phyloP scores from a whole-genome alignment of 805 yeast genomes.

The Kuraishia ogatae region DNA sequence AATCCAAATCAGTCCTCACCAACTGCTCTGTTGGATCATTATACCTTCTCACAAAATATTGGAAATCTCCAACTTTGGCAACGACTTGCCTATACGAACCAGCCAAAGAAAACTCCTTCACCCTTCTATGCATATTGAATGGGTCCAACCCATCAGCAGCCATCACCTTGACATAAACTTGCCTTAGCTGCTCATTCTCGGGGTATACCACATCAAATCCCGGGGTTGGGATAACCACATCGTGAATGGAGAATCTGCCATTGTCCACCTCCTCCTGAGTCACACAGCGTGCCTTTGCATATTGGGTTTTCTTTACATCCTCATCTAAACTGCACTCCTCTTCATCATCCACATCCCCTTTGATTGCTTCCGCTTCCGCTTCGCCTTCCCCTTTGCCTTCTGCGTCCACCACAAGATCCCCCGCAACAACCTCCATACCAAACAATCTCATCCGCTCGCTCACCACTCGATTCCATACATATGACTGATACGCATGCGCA shows the following conservation, averaged over 20 bases:
- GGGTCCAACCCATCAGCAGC: slow-evolving; percentile 77
- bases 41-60: slow-evolving; percentile 57
- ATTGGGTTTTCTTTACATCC: slow-evolving; percentile 52
- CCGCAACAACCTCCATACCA: slow-evolving; percentile 65
- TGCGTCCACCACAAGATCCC: slow-evolving; percentile 60
- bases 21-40: slow-evolving; percentile 58
- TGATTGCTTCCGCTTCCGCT: slow-evolving; percentile 2
- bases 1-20: slow-evolving; percentile 69
- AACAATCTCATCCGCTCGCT: slow-evolving; percentile 63
- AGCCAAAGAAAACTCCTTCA: slow-evolving; percentile 82
- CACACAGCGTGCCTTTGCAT: slow-evolving; percentile 62
- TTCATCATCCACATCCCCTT: slow-evolving; percentile 19
- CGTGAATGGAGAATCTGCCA: slow-evolving; percentile 59
- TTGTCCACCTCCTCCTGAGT: slow-evolving; percentile 62
- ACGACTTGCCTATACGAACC: slow-evolving; percentile 81
- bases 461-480: slow-evolving; percentile 85
- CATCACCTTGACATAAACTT: slow-evolving; percentile 68
- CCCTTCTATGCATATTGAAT: slow-evolving; percentile 71
- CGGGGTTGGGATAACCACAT: slow-evolving; percentile 92
- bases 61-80: slow-evolving; percentile 54
- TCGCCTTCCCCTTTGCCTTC: slow-evolving; percentile 17
- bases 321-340: slow-evolving; percentile 55
- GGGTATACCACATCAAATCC: slow-evolving; percentile 93
- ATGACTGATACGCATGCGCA: slow-evolving; percentile 96
- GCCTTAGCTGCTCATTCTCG: slow-evolving; percentile 44